Evolutionary conservation across 73 alveolate species (phyloP).

Genomic region (Paramecium primaurelia): DNA sequence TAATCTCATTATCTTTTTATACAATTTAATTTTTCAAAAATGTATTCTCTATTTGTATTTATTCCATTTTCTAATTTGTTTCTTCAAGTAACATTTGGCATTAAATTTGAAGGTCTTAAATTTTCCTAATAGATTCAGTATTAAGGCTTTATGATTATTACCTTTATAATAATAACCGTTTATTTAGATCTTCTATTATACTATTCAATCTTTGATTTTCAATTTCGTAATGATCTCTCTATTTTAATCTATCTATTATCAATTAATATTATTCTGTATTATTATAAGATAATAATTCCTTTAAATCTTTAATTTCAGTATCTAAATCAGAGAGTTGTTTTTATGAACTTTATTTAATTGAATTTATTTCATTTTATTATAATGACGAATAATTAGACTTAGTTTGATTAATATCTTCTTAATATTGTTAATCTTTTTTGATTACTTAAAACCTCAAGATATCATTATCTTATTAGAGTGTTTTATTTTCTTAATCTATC

Average conservation of each 20-base stretch:
- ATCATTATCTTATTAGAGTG: background rate
- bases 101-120: background rate
- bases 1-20: background rate
- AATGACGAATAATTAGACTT: background rate
- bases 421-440: background rate
- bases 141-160: background rate
- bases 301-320: background rate
- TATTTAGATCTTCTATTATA: background rate
- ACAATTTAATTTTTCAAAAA: background rate
- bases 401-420: background rate
- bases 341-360: background rate
- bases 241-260: background rate
- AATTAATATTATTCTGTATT: background rate
- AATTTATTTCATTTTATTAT: background rate
- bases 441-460: background rate
- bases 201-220: background rate
- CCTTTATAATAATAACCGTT: background rate
- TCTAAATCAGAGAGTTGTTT: background rate
- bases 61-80: background rate
- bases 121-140: background rate
- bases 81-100: background rate
- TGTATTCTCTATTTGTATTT: background rate
- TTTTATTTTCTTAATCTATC: background rate
- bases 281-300: background rate
- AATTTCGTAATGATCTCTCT: background rate